Conservation (phyloP, 352 stramenopile genomes). For the Phytophthora sp. region DNA sequence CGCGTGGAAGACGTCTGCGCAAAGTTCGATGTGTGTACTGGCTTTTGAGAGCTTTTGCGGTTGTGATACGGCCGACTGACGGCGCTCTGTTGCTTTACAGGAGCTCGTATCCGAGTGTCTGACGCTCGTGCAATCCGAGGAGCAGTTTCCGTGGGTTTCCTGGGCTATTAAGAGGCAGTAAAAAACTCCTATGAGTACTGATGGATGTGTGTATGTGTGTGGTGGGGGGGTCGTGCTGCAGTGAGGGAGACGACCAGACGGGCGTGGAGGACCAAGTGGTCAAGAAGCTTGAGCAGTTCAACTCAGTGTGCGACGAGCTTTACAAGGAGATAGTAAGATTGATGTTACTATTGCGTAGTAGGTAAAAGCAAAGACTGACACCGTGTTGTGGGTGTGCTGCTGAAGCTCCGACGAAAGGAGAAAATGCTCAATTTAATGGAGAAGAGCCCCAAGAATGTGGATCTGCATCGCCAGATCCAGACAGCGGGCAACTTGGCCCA, state of each 20-base stretch:
- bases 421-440: conserved; percentile 86
- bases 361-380: conserved; percentile 20
- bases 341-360: neutral
- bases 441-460: conserved; percentile 83
- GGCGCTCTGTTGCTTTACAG: conserved; percentile 34
- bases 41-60: neutral
- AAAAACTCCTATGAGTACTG: neutral
- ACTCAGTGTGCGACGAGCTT: conserved; percentile 87
- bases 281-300: conserved; percentile 90
- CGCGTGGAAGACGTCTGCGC: conserved; percentile 85
- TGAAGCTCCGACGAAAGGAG: conserved; percentile 82
- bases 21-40: conserved; percentile 74
- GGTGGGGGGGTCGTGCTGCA: conserved; percentile 16
- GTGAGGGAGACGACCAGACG: conserved; percentile 42
- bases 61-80: conserved; percentile 8
- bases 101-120: conserved; percentile 79
- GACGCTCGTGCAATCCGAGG: conserved; percentile 76
- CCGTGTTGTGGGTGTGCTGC: neutral
- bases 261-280: conserved; percentile 77
- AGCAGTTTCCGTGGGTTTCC: conserved; percentile 64
- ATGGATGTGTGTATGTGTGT: neutral
- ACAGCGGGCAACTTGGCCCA: conserved; percentile 83
- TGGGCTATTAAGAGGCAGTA: neutral
- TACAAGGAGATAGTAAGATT: conserved; percentile 87
- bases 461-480: conserved; percentile 88